A percentile compares a stretch with the other conserved stretches of the same genome.
Evolutionary conservation across 2,329 filamentous ascomycete genomes (phyloP).

Genomic region (Torrubiellomyces zombiae): DNA sequence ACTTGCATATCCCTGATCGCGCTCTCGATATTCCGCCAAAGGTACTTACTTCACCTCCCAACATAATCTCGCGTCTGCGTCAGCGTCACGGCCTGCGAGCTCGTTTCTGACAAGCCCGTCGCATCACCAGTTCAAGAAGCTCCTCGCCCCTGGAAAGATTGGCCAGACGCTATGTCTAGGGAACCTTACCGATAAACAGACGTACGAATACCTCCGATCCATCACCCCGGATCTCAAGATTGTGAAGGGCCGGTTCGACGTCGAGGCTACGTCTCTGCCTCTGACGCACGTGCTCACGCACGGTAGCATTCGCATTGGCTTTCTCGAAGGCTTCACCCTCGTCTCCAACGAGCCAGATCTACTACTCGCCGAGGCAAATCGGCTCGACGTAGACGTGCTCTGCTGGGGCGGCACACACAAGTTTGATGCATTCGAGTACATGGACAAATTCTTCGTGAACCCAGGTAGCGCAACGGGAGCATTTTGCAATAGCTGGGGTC

Average conservation of each 20-base stretch:
- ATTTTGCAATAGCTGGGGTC: slow-evolving; percentile 39
- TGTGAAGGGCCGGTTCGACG: slow-evolving; percentile 50
- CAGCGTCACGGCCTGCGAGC: too few relatives aligned
- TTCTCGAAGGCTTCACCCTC: slow-evolving; percentile 51
- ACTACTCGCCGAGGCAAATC: slow-evolving; percentile 50
- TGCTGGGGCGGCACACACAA: slow-evolving; percentile 53
- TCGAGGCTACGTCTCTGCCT: slow-evolving; percentile 48
- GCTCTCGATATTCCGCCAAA: slow-evolving; percentile 83
- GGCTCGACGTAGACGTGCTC: slow-evolving; percentile 50
- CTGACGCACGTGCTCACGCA: slow-evolving; percentile 50
- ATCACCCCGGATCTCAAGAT: slow-evolving; percentile 58
- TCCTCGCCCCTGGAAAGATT: slow-evolving; percentile 70
- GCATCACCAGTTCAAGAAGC: slow-evolving; percentile 57
- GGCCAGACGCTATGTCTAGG: slow-evolving; percentile 66
- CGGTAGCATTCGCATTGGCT: slow-evolving; percentile 47
- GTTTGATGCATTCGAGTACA: slow-evolving; percentile 57
- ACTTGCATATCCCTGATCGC: slow-evolving; percentile 85
- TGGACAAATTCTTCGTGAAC: slow-evolving; percentile 60
- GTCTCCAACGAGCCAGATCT: slow-evolving; percentile 51
- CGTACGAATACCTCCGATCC: slow-evolving; percentile 64
- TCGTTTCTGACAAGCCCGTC: not conserved
- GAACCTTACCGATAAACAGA: slow-evolving; percentile 64
- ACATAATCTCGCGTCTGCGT: too few relatives aligned
- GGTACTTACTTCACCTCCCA: slow-evolving; percentile 28
- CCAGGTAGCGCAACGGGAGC: slow-evolving; percentile 51